A percentile compares a stretch with the other conserved stretches of the same genome.
Evolutionary conservation across 1,284 basidiomycete species (phyloP).

Genomic region (Lentinula novae-zelandiae): DNA sequence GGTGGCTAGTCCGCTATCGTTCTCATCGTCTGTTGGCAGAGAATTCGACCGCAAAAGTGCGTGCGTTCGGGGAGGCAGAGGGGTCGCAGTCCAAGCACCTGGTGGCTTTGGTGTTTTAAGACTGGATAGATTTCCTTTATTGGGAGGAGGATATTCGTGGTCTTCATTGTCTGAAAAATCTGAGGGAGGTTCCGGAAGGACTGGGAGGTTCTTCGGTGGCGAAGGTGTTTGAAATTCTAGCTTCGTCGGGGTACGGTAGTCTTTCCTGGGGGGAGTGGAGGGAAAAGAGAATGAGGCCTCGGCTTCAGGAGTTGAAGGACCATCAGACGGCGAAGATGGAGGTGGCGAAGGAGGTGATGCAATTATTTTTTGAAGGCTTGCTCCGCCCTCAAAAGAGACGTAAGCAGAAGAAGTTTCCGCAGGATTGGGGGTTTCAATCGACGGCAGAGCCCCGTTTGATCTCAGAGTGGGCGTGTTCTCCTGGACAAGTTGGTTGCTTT

Average conservation of each 20-base stretch:
- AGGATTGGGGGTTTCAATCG: slow-evolving; percentile 12
- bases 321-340: slow-evolving; percentile 23
- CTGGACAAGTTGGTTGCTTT: slow-evolving; percentile 19
- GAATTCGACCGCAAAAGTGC: slow-evolving; percentile 24
- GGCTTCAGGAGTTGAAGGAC: slow-evolving; percentile 17
- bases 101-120: slow-evolving; percentile 66
- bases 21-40: slow-evolving; percentile 20
- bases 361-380: slow-evolving; percentile 17
- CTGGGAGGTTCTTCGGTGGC: slow-evolving; percentile 52
- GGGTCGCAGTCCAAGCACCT: slow-evolving; percentile 66
- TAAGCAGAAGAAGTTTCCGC: slow-evolving; percentile 20
- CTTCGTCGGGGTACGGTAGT: slow-evolving; percentile 36
- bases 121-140: slow-evolving; percentile 24
- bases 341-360: slow-evolving; percentile 24
- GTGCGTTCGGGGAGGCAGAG: slow-evolving; percentile 33
- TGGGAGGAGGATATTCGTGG: slow-evolving; percentile 18
- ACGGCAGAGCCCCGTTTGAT: slow-evolving; percentile 24
- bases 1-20: slow-evolving; percentile 32
- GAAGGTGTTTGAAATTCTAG: slow-evolving; percentile 58
- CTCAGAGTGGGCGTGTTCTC: slow-evolving; percentile 37
- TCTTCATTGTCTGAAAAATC: slow-evolving; percentile 39
- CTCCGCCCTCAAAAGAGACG: slow-evolving; percentile 17
- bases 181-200: slow-evolving; percentile 56
- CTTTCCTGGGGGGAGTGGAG: slow-evolving; percentile 49
- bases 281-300: slow-evolving; percentile 24